Conservation (phyloP, 331 rosid genomes). For the Saraca asoca region DNA sequence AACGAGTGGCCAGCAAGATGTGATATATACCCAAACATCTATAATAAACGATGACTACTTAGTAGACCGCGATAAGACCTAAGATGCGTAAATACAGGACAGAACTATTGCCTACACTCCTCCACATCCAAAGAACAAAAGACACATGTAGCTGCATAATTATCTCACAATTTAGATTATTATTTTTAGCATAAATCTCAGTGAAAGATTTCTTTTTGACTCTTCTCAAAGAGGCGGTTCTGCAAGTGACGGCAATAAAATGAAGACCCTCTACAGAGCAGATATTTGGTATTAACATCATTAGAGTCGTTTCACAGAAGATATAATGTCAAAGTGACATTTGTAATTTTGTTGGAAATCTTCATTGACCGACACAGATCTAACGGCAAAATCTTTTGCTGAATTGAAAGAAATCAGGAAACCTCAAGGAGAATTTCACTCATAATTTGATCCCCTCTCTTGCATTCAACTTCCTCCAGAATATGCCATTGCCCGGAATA, state of each 20-base stretch:
- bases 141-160: too few relatives aligned
- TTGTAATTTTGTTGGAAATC: conserved; percentile 30
- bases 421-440: conserved; percentile 36
- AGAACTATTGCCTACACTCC: too few relatives aligned
- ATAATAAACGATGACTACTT: too few relatives aligned
- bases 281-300: conserved; percentile 44
- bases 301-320: conserved; percentile 32
- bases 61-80: too few relatives aligned
- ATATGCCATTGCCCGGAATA: conserved; percentile 47
- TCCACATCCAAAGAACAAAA: too few relatives aligned
- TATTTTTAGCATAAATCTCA: conserved; percentile 13
- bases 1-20: too few relatives aligned
- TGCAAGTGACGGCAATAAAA: conserved; percentile 16
- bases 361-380: not conserved
- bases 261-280: conserved; percentile 23
- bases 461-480: conserved; percentile 38
- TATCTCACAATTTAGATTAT: conserved; percentile 25
- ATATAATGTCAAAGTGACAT: conserved; percentile 31
- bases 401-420: conserved; percentile 41
- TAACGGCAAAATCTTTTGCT: conserved; percentile 43
- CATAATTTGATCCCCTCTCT: conserved; percentile 38
- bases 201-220: conserved; percentile 18
- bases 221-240: conserved; percentile 19
- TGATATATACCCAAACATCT: too few relatives aligned
- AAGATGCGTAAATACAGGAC: too few relatives aligned